Evolutionary conservation across 108 stramenopile species (phyloP).

Genomic region (Parietichytrium sp.): DNA sequence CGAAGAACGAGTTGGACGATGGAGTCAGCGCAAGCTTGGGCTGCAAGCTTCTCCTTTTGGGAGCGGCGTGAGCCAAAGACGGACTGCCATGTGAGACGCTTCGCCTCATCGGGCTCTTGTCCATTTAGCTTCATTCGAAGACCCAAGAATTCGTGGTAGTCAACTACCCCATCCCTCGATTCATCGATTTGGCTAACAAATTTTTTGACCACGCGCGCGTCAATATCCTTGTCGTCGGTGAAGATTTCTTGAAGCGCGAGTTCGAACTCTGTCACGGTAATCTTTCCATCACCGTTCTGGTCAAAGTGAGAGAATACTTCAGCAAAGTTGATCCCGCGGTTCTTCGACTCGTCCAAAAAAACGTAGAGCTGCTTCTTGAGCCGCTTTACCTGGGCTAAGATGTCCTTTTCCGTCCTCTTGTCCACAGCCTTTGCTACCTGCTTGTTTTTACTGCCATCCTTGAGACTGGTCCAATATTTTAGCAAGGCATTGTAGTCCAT

Average conservation of each 20-base stretch:
- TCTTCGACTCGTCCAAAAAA: neutral
- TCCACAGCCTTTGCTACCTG: neutral
- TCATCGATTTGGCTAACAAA: neutral
- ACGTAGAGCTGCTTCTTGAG: neutral
- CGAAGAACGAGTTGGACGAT: neutral
- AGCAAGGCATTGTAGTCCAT: constrained; percentile 38
- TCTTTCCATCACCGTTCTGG: neutral
- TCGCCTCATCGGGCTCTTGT: neutral
- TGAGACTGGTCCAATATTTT: neutral
- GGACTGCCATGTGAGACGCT: neutral
- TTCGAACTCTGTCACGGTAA: constrained; percentile 21
- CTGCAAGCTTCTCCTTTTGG: neutral
- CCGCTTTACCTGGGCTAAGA: neutral
- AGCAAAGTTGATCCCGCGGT: neutral
- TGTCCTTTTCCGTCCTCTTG: neutral
- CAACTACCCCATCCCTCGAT: neutral
- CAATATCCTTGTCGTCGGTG: neutral
- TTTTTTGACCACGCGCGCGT: neutral
- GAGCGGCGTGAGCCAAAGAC: neutral
- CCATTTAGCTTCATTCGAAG: neutral
- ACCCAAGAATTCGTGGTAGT: constrained; percentile 17
- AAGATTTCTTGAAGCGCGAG: constrained; percentile 3
- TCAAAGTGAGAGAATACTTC: neutral
- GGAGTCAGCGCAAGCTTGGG: neutral
- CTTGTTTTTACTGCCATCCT: neutral